These are phyloP conservation scores for Ganoderma resinaceum DNA, from an alignment of 1,284 basidiomycete species.

Conservation along the genomic window DNA sequence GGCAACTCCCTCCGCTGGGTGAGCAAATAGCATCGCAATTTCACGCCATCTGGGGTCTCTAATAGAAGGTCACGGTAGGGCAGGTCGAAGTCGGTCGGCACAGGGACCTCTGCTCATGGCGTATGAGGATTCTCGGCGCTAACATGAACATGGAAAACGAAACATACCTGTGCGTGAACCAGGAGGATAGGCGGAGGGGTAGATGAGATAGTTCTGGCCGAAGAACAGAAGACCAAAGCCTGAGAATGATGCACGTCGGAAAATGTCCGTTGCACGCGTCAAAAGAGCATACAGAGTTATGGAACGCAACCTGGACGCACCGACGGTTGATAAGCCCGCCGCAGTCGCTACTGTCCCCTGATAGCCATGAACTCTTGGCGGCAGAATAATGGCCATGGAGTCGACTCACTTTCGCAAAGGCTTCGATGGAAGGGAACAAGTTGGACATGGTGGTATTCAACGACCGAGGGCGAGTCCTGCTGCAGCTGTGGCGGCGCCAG, in stretches of 20 bases:
- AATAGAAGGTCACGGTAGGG: conserved; percentile 79
- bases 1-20: conserved; percentile 49
- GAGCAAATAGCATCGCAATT: conserved; percentile 69
- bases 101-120: conserved; percentile 66
- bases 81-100: conserved; percentile 73
- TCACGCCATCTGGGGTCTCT: conserved; percentile 64
- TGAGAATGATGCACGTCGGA: conserved; percentile 35
- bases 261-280: conserved; percentile 15
- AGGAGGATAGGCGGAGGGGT: conserved; percentile 86
- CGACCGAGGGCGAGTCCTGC: background rate
- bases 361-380: conserved; percentile 8
- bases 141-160: background rate
- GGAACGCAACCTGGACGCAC: conserved; percentile 46
- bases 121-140: background rate
- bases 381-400: background rate
- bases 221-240: conserved; percentile 83
- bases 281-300: background rate
- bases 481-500: background rate
- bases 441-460: conserved; percentile 30
- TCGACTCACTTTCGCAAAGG: conserved; percentile 66
- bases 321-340: conserved; percentile 70
- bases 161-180: conserved; percentile 77
- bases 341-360: conserved; percentile 76
- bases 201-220: conserved; percentile 88
- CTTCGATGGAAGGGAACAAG: conserved; percentile 62